Evolutionary conservation across 257 asterid species (phyloP), one percentile per base, ranked within the genome.

Genomic region (Jacaranda copaia): DNA sequence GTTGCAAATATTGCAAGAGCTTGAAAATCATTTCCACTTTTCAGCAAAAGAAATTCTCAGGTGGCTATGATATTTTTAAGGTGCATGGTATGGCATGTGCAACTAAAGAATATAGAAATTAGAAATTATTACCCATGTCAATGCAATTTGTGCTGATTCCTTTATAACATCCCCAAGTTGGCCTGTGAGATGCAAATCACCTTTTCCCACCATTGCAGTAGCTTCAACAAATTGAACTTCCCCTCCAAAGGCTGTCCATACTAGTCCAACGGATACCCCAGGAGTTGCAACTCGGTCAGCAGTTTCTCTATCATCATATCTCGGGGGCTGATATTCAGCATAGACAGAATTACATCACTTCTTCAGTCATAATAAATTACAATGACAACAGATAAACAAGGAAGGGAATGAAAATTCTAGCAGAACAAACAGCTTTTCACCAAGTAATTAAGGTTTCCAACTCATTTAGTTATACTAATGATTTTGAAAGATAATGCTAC

Each of bases 171-270:
- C 98, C 83, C 98, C 98, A 69, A 96, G 98, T 85, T 93, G 99
- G 79, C 98, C 99, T 2, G 99, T 96, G 70, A 96, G 97, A 87
- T 88, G 99, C 78, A 96, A 86, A 46, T 96, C 98, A 61, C 99
- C 99, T 87, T 88, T 96, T 75, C 99, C 99, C 76, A 80, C 97
- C 97, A 92, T 92, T 14, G 88, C 85, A 48, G 94, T 88, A 71
- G 98, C 97, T 89, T 96, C 99, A 80, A 93, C 96, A 89, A 91
- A 96, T 79, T 93, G 98, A 80, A 96, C 99, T 86, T 96, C 97
- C 57, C 99, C 98, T 65, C 99, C 99, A 49, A 91, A 84, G 80
- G 97, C 83, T 66, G 98, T 96, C 97, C 97, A 91, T 55, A 93
- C 98, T 76, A 96, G 81, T 76, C 99, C 99, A 61, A 96, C 97